phyloP scores from a whole-genome alignment of 176 grass and related monocot species.

The Cenchrus purpureus region DNA sequence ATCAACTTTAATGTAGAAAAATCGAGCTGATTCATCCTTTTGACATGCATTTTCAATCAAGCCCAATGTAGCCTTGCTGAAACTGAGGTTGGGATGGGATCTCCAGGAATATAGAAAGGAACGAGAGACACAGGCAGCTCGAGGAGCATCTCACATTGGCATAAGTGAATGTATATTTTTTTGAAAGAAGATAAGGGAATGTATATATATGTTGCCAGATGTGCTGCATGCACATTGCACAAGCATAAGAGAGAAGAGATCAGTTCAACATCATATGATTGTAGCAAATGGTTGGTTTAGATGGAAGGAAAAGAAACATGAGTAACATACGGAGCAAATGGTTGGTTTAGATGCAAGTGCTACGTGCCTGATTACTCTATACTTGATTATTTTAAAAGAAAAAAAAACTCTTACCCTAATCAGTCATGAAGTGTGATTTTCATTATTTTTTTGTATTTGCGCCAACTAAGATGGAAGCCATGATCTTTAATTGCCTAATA shows the following conservation, averaged over 20 bases:
- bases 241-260: neutral
- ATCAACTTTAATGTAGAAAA: neutral
- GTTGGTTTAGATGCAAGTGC: neutral
- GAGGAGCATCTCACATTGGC: neutral
- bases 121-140: neutral
- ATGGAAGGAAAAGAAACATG: neutral
- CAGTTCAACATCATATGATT: neutral
- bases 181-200: no score
- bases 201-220: neutral
- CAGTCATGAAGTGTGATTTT: neutral
- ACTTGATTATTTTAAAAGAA: neutral
- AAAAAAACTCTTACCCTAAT: neutral
- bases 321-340: neutral
- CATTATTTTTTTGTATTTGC: neutral
- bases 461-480: neutral
- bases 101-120: conserved; percentile 1
- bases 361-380: neutral
- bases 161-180: neutral
- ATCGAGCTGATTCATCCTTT: neutral
- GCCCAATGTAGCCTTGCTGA: neutral
- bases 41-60: neutral
- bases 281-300: no score
- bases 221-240: neutral
- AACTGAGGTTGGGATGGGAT: conserved; percentile 19
- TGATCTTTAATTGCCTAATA: neutral